phyloP scores from a whole-genome alignment of 1,284 basidiomycete genomes.

The Rhizoctonia solani region DNA sequence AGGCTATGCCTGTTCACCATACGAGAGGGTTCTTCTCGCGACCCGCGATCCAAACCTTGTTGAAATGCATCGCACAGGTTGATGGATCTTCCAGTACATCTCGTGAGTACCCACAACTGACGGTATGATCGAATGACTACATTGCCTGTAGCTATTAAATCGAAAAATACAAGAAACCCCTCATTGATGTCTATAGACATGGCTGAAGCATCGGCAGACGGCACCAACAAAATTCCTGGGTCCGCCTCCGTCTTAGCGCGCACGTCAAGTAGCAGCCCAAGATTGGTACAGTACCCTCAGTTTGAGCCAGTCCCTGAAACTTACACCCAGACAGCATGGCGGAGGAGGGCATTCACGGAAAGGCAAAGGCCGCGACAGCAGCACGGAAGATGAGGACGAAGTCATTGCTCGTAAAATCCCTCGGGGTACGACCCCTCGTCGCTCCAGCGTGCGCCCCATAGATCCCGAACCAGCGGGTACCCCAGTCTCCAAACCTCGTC shows the following conservation, averaged over 20 bases:
- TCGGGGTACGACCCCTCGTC: slow-evolving; percentile 8
- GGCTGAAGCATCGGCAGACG: slow-evolving; percentile 11
- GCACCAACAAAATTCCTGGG: background rate
- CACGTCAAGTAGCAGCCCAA: background rate
- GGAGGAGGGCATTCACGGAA: background rate
- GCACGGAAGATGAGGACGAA: slow-evolving; percentile 21
- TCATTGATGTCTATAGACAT: slow-evolving; percentile 11
- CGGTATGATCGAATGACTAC: background rate
- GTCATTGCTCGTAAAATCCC: slow-evolving; percentile 14
- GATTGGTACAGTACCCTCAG: background rate
- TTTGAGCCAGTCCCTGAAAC: background rate
- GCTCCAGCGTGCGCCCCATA: background rate
- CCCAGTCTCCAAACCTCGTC: background rate
- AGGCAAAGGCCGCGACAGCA: slow-evolving; percentile 23
- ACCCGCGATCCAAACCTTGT: background rate
- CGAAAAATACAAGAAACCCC: background rate
- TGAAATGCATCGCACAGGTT: slow-evolving; percentile 25
- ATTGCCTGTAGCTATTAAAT: background rate
- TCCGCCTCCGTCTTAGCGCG: background rate
- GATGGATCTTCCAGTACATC: slow-evolving; percentile 17
- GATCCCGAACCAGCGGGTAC: background rate
- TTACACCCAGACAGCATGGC: background rate
- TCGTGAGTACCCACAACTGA: background rate
- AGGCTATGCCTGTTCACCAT: slow-evolving; percentile 30
- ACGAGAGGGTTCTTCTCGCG: slow-evolving; percentile 15